phyloP scores from a whole-genome alignment of 257 asterid genomes.

The Solanum paucissectum region DNA sequence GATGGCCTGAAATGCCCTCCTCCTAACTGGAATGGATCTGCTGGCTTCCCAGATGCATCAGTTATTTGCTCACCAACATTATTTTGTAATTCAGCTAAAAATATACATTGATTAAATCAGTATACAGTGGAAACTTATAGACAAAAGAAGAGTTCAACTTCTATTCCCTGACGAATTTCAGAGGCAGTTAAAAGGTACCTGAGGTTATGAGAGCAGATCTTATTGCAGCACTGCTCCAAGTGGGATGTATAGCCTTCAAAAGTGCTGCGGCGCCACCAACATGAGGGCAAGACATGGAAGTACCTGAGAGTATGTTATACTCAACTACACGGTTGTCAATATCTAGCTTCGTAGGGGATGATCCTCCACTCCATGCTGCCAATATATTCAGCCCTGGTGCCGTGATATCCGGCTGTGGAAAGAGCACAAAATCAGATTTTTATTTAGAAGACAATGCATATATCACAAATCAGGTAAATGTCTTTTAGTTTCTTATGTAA shows the following conservation, averaged over 20 bases:
- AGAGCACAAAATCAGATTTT: background rate
- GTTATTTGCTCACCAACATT: conserved; percentile 38
- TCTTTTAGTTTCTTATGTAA: background rate
- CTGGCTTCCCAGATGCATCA: conserved; percentile 50
- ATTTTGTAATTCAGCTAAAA: conserved; percentile 54
- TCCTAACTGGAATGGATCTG: conserved; percentile 80
- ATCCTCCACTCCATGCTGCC: conserved; percentile 96
- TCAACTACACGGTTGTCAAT: conserved; percentile 49
- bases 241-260: conserved; percentile 79
- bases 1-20: conserved; percentile 81
- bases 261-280: conserved; percentile 64
- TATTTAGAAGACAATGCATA: background rate
- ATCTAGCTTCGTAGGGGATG: conserved; percentile 58
- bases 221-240: conserved; percentile 91
- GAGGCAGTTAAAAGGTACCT: conserved; percentile 20
- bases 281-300: conserved; percentile 97
- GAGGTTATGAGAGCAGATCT: conserved; percentile 83
- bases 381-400: conserved; percentile 82
- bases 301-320: conserved; percentile 67
- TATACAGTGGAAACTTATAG: background rate
- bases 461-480: background rate
- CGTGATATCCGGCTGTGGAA: conserved; percentile 76
- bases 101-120: background rate
- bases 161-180: background rate
- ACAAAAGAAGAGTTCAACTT: background rate